phyloP scores from a whole-genome alignment of 345 rosid species.

The Litchi chinensis region DNA sequence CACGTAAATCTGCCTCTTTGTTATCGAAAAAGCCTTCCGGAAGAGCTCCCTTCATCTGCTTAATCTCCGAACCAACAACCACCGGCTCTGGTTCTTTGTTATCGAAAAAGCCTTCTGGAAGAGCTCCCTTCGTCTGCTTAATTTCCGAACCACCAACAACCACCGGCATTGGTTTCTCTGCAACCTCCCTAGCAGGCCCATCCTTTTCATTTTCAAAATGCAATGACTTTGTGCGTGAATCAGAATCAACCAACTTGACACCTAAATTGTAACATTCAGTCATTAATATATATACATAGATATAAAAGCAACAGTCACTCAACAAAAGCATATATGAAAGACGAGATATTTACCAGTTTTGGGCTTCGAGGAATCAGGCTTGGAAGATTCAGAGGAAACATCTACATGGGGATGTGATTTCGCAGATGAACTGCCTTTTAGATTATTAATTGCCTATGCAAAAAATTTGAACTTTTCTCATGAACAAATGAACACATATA shows the following conservation, averaged over 20 bases:
- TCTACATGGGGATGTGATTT: constrained; percentile 16
- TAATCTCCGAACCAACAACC: constrained; percentile 31
- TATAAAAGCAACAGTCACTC: background rate
- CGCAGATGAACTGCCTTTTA: constrained; percentile 49
- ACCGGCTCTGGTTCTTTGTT: constrained; percentile 61
- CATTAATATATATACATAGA: background rate
- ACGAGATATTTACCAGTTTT: constrained; percentile 32
- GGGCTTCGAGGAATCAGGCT: constrained; percentile 10
- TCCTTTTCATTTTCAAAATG: constrained; percentile 22
- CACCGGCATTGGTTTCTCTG: constrained; percentile 19
- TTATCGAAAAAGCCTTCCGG: constrained; percentile 31
- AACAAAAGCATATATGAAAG: background rate
- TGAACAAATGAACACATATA: background rate
- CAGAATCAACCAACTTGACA: constrained; percentile 15
- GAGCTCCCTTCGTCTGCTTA: constrained; percentile 26
- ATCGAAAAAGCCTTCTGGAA: too few species aligned
- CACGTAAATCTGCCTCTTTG: constrained; percentile 94
- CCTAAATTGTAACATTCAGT: background rate
- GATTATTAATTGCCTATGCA: constrained; percentile 45
- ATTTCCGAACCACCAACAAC: constrained; percentile 25
- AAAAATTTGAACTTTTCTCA: background rate
- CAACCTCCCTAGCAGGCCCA: constrained; percentile 36
- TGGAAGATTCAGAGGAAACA: constrained; percentile 22
- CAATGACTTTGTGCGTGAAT: constrained; percentile 13
- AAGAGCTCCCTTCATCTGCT: constrained; percentile 19